Evolutionary conservation across 1,284 basidiomycete genomes (phyloP), one percentile per base, ranked within the genome.

Genomic region (Ustilago hordei): DNA sequence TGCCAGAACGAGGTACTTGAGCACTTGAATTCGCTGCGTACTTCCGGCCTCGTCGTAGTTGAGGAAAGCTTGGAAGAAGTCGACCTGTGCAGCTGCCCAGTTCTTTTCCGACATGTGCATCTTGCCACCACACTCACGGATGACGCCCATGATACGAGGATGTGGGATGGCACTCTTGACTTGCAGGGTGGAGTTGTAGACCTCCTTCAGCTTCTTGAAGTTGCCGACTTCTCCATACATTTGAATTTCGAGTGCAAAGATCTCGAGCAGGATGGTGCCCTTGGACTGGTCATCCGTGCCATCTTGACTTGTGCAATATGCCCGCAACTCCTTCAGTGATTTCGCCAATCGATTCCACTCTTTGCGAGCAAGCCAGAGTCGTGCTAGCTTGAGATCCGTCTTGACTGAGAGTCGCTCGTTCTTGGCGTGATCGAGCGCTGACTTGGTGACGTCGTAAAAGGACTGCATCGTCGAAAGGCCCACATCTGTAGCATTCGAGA

Each of bases 91-190:
- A 58, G 93, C 91, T 69, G 93, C 93, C 95, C 96, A 99, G 87
- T 97, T 93, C 75, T 93, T 93, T 89, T 99, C 97, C 66, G 94
- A 94, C 97, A 99, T 99, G 94, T 97, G 98, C 97, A 99, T 99
- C 88, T 99, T 99, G 8, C 97, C 97, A 13, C 97, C 97, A 79
- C 96, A 98, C 87, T 99, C 97, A 84, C 95, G 94, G 87, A 99
- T 99, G 61, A 98, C 93, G 60, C 96, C 97, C 93, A 98, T 95
- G 84, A 99, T 98, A 32, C 95, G 91, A 8, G 97, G 97, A 87
- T 99, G 97, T 11, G 96, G 95, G 69, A 99, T 98, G 8, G 97
- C 97, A 38, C 95, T 96, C 61, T 93, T 93, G 64, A 99, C 94
- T 61, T 91, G 91, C 78, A 93, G 93, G 2, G 95, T 93, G 6